Conservation (phyloP, 371 early-diverging fungal species). For the Zychaea mexicana region DNA sequence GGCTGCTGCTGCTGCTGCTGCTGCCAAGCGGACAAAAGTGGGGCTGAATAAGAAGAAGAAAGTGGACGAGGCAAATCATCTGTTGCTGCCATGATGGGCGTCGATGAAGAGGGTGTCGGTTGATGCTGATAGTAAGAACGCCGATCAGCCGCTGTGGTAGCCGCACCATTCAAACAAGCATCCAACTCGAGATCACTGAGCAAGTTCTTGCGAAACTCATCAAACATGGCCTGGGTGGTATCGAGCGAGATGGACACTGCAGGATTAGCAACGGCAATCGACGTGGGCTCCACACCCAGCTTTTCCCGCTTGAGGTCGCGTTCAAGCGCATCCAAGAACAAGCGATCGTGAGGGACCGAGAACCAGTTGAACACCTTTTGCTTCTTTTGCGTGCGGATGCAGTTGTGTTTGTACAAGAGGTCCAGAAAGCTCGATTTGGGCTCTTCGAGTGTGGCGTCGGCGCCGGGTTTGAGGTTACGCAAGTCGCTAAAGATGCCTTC, state of each 20-base stretch:
- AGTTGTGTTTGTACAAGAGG: slow-evolving; percentile 78
- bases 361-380: slow-evolving; percentile 90
- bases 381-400: slow-evolving; percentile 90
- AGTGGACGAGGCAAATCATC: slow-evolving; percentile 10
- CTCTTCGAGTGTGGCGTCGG: slow-evolving; percentile 81
- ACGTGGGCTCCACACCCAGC: slow-evolving; percentile 67
- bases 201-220: slow-evolving; percentile 36
- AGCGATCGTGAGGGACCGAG: slow-evolving; percentile 80
- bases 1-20: slow-evolving; percentile 6
- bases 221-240: slow-evolving; percentile 45
- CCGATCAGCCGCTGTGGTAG: not conserved
- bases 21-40: slow-evolving; percentile 10
- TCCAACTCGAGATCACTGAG: slow-evolving; percentile 35
- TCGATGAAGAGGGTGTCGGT: not conserved
- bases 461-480: slow-evolving; percentile 82
- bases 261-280: slow-evolving; percentile 43
- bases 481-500: slow-evolving; percentile 88
- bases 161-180: slow-evolving; percentile 21
- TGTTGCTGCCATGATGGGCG: not conserved
- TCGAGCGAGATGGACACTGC: slow-evolving; percentile 37
- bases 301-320: slow-evolving; percentile 90
- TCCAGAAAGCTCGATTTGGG: slow-evolving; percentile 79
- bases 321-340: slow-evolving; percentile 86
- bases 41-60: slow-evolving; percentile 13
- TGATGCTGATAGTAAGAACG: not conserved